Conservation (phyloP, 2,329 filamentous ascomycete species). For the Hypoxylon sp. region DNA sequence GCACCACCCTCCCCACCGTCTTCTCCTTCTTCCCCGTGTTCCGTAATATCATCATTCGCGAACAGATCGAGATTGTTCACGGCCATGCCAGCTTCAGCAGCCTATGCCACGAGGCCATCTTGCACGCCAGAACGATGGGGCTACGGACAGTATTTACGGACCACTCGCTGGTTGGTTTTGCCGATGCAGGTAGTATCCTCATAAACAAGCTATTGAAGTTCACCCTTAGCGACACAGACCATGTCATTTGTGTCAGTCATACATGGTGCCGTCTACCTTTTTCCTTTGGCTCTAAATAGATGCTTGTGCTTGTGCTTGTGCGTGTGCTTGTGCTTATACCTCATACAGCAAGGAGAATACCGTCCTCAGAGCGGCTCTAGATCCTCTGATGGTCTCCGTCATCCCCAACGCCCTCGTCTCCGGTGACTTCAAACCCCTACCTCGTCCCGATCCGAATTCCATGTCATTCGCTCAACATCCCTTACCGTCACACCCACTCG, state of each 20-base stretch:
- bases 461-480: constrained; percentile 57
- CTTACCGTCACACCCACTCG: constrained; percentile 74
- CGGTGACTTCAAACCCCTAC: constrained; percentile 88
- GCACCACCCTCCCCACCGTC: constrained; percentile 93
- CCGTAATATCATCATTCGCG: constrained; percentile 92
- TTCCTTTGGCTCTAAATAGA: neutral
- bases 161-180: constrained; percentile 96
- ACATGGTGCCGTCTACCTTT: constrained; percentile 76
- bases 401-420: constrained; percentile 98
- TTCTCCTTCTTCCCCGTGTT: constrained; percentile 99
- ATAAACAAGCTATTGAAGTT: constrained; percentile 99
- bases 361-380: constrained; percentile 90
- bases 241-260: constrained; percentile 98
- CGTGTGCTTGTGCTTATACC: constrained; percentile 45
- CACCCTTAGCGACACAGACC: constrained; percentile 93
- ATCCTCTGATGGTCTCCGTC: constrained; percentile 96
- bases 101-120: constrained; percentile 91
- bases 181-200: constrained; percentile 93
- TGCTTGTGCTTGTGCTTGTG: constrained; percentile 41
- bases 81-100: constrained; percentile 95
- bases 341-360: constrained; percentile 90
- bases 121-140: constrained; percentile 97
- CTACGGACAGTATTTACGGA: constrained; percentile 96
- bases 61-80: constrained; percentile 96
- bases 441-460: constrained; percentile 55